Percentiles rank a stretch among this genome's conserved stretches.
Conservation (phyloP, 2,329 filamentous ascomycete genomes). For the Atkinsonella texensis region DNA sequence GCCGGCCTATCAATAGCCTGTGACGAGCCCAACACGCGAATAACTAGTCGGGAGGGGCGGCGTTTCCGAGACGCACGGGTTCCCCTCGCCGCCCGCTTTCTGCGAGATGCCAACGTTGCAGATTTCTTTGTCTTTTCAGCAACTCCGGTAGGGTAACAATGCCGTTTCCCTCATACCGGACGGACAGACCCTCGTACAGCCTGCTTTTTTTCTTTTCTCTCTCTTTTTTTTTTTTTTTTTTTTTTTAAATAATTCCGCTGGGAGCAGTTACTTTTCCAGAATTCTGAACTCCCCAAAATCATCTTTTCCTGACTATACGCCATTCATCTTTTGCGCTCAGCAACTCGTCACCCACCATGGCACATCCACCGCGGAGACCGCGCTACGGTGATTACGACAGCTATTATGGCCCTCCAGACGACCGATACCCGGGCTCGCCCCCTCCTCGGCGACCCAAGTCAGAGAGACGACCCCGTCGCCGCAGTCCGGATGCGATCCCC, state of each 20-base stretch:
- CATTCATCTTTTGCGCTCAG: not conserved
- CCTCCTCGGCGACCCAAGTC: slow-evolving; percentile 14
- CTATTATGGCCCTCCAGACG: slow-evolving; percentile 8
- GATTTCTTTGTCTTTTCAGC: not conserved
- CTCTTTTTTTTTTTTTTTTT: not conserved
- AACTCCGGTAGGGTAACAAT: not conserved
- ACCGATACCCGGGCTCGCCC: slow-evolving; percentile 1
- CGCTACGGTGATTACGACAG: slow-evolving; percentile 18
- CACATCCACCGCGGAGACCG: slow-evolving; percentile 13
- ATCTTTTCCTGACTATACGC: no score
- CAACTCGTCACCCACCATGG: not conserved
- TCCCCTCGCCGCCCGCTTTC: not conserved
- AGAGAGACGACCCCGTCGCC: slow-evolving; percentile 10
- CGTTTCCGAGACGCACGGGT: not conserved
- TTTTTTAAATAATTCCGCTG: not conserved
- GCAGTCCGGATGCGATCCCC: slow-evolving; percentile 7
- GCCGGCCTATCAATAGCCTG: not conserved
- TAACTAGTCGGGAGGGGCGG: not conserved
- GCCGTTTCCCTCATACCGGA: not conserved
- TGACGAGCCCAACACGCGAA: not conserved
- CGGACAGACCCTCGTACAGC: not conserved
- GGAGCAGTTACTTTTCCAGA: no score
- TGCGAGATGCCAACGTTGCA: not conserved
- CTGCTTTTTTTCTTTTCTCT: not conserved
- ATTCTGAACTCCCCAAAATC: no score